A percentile compares a stretch with the other conserved stretches of the same genome.
Evolutionary conservation across 768 basidiomycete species (phyloP).

Genomic region (Agaricus blazei): DNA sequence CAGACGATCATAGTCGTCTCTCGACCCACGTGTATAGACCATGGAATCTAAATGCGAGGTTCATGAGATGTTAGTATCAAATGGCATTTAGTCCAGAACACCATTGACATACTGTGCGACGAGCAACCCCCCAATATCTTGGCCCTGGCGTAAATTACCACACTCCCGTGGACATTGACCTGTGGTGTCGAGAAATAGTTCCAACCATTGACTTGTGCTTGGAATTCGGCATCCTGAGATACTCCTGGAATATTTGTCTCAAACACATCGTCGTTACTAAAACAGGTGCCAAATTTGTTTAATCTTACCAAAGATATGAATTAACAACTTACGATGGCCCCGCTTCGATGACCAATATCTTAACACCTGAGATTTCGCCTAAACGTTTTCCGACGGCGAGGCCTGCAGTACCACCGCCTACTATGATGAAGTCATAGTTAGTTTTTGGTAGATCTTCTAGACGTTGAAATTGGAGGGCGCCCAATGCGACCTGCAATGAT

Average conservation of each 20-base stretch:
- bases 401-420: constrained; percentile 11
- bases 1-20: constrained; percentile 29
- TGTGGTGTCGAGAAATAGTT: constrained; percentile 12
- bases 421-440: constrained; percentile 4
- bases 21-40: constrained; percentile 27
- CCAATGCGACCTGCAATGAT: neutral
- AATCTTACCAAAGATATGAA: too few relatives aligned
- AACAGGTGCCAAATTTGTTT: neutral
- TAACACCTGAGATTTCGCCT: constrained; percentile 5
- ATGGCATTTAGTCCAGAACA: too few relatives aligned
- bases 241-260: neutral
- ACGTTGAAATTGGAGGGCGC: constrained; percentile 2
- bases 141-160: neutral
- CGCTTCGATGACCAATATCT: constrained; percentile 13
- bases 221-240: neutral
- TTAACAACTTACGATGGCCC: constrained; percentile 9
- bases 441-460: neutral
- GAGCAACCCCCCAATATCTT: constrained; percentile 11
- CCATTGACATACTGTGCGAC: constrained; percentile 9
- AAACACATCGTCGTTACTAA: constrained; percentile 5
- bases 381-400: constrained; percentile 7
- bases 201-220: constrained; percentile 7
- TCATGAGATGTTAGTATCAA: neutral
- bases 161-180: constrained; percentile 7
- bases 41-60: constrained; percentile 16